Conservation (phyloP, 2,329 filamentous ascomycete genomes). For the Cordyceps cicadae region DNA sequence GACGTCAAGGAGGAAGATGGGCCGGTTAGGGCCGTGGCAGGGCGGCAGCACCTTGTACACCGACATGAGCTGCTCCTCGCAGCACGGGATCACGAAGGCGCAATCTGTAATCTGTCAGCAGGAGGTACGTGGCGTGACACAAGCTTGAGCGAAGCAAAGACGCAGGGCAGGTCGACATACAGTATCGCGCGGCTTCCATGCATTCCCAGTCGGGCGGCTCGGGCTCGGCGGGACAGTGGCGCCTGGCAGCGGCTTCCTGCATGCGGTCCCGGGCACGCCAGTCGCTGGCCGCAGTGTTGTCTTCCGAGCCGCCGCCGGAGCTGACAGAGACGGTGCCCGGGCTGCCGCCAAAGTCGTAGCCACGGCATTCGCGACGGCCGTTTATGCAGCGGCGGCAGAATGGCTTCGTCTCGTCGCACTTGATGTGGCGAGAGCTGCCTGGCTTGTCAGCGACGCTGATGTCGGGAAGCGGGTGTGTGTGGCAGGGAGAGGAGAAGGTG, state of each 20-base stretch:
- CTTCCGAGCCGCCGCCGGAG: neutral
- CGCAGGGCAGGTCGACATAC: neutral
- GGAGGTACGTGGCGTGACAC: neutral
- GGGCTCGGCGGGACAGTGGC: neutral
- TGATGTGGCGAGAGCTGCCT: neutral
- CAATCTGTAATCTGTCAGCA: neutral
- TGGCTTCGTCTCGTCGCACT: neutral
- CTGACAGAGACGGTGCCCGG: neutral
- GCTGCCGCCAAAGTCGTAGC: neutral
- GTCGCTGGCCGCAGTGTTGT: neutral
- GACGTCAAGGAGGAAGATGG: conserved; percentile 3
- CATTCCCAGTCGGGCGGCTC: neutral
- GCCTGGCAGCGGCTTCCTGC: neutral
- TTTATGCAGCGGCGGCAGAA: neutral
- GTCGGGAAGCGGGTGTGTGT: too few relatives aligned
- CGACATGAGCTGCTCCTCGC: neutral
- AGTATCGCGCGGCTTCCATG: conserved; percentile 1
- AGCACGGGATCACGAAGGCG: neutral
- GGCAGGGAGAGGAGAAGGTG: too few relatives aligned
- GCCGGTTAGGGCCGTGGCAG: neutral
- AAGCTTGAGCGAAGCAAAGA: neutral
- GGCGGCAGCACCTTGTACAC: neutral
- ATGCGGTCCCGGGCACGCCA: neutral
- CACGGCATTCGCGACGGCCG: neutral
- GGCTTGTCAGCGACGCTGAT: neutral